phyloP scores from a whole-genome alignment of 2,329 filamentous ascomycete genomes.

The Didymosphaeria variabile region DNA sequence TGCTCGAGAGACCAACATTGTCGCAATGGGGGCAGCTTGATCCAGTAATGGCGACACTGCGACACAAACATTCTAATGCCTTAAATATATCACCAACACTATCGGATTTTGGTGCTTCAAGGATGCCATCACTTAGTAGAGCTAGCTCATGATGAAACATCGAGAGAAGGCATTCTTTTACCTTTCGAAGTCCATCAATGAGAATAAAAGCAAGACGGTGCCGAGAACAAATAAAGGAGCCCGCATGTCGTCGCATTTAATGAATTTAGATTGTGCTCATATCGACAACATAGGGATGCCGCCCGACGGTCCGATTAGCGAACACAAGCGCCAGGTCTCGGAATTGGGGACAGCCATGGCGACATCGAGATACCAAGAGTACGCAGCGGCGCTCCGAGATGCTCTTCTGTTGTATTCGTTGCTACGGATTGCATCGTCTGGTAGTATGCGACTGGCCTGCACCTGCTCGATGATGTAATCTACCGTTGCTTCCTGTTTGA shows the following conservation, averaged over 20 bases:
- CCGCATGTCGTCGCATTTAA: not conserved
- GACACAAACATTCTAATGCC: not conserved
- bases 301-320: slow-evolving; percentile 5
- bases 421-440: not conserved
- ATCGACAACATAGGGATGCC: not conserved
- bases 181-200: slow-evolving; percentile 8
- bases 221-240: not conserved
- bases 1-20: slow-evolving; percentile 7
- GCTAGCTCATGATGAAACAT: not conserved
- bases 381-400: not conserved
- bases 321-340: not conserved
- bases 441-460: not conserved
- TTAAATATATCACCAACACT: not conserved
- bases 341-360: not conserved
- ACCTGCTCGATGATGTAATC: slow-evolving; percentile 5
- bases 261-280: slow-evolving; percentile 6
- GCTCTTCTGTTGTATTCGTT: not conserved
- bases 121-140: not conserved
- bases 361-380: not conserved
- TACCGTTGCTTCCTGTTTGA: not conserved
- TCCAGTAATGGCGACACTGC: not conserved
- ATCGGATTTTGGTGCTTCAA: not conserved
- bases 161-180: not conserved
- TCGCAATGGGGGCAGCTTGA: not conserved
- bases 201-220: not conserved